Conservation (phyloP, 441 rosid species). For the Isatis lusitanica region DNA sequence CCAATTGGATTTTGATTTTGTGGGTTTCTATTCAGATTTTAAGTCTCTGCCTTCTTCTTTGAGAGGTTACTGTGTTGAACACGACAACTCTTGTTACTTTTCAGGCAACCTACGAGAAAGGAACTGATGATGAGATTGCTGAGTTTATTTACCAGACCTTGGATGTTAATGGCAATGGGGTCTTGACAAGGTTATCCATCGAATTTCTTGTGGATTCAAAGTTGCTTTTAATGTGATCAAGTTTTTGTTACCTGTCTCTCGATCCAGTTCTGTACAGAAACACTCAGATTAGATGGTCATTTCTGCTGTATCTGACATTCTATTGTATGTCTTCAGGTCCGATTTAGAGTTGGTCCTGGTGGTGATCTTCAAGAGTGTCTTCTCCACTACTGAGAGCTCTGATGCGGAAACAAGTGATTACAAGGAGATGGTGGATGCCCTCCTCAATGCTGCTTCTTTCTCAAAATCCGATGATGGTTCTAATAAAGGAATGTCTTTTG, state of each 20-base stretch:
- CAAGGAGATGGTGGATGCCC: constrained; percentile 43
- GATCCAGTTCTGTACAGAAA: neutral
- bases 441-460: constrained; percentile 65
- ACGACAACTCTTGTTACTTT: neutral
- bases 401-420: constrained; percentile 37
- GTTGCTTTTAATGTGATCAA: neutral
- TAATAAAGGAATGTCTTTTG: constrained; percentile 67
- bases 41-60: neutral
- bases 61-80: constrained; percentile 1
- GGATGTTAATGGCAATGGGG: constrained; percentile 63
- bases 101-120: constrained; percentile 83
- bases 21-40: neutral
- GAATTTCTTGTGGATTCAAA: neutral
- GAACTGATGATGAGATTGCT: constrained; percentile 76
- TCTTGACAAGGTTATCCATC: constrained; percentile 52
- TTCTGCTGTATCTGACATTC: neutral
- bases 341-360: constrained; percentile 58
- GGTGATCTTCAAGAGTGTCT: constrained; percentile 50
- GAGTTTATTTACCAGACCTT: constrained; percentile 72
- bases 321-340: constrained; percentile 53
- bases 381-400: constrained; percentile 35
- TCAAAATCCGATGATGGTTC: constrained; percentile 45
- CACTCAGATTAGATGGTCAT: neutral
- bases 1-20: no score
- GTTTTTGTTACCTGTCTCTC: neutral